These are phyloP conservation scores for Apiospora pterosperma DNA, from an alignment of 2,329 filamentous ascomycete genomes.

Conservation along the genomic window DNA sequence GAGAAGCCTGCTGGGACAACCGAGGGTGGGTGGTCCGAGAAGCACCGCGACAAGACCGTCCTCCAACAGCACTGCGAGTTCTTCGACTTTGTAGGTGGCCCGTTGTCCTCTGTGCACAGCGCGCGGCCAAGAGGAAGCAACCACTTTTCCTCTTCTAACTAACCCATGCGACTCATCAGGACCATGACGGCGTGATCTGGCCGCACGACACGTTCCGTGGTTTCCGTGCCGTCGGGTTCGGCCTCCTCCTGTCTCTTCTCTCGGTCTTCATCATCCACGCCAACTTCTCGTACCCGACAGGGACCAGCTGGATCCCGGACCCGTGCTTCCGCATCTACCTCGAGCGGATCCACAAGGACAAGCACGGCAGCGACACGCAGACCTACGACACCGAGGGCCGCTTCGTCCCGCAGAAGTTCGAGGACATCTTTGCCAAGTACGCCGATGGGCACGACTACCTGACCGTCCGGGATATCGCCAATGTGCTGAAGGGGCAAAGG, in stretches of 20 bases:
- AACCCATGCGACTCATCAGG: constrained; percentile 16
- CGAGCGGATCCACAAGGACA: constrained; percentile 20
- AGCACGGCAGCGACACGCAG: constrained; percentile 44
- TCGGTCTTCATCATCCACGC: constrained; percentile 44
- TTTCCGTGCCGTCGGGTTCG: constrained; percentile 43
- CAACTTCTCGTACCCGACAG: constrained; percentile 47
- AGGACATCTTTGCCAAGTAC: constrained; percentile 49
- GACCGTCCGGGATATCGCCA: constrained; percentile 31
- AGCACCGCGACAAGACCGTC: constrained; percentile 32
- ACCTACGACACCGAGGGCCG: constrained; percentile 46
- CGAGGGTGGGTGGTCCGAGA: constrained; percentile 25
- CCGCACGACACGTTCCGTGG: constrained; percentile 47
- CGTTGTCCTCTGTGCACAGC: not conserved
- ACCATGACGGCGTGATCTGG: constrained; percentile 50
- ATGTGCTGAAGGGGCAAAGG: constrained; percentile 36
- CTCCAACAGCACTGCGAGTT: constrained; percentile 51
- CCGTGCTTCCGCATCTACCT: constrained; percentile 34
- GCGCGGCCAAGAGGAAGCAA: not conserved
- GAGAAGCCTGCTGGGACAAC: constrained; percentile 32
- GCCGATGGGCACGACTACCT: constrained; percentile 35
- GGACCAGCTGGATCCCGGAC: constrained; percentile 37
- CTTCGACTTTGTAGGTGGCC: constrained; percentile 37
- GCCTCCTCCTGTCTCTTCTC: constrained; percentile 37
- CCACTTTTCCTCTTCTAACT: not conserved
- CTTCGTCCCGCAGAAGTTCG: constrained; percentile 46